Evolutionary conservation across 345 rosid genomes (phyloP).

Genomic region (Rhizophora mangle): DNA sequence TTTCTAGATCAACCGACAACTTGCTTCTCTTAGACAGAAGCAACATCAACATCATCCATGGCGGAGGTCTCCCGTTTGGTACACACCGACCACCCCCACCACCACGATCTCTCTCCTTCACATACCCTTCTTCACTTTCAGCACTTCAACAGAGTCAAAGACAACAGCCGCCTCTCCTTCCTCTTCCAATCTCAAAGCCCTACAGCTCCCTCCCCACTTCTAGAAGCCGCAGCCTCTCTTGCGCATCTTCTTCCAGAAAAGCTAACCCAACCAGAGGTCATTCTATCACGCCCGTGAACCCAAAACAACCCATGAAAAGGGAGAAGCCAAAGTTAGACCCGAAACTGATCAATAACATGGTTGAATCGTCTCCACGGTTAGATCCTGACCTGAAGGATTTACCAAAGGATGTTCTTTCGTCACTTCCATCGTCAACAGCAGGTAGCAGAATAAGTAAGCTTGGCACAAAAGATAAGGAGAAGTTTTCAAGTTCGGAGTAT

Average conservation of each 20-base stretch:
- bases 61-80: constrained; percentile 27
- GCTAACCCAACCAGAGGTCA: constrained; percentile 30
- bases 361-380: constrained; percentile 17
- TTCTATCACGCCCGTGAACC: constrained; percentile 37
- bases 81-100: constrained; percentile 39
- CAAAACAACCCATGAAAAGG: constrained; percentile 12
- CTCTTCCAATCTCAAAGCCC: constrained; percentile 42
- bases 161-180: constrained; percentile 63
- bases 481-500: constrained; percentile 31
- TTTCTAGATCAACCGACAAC: constrained; percentile 40
- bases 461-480: constrained; percentile 18
- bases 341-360: not conserved
- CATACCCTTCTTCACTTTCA: constrained; percentile 26
- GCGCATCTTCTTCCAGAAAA: constrained; percentile 20
- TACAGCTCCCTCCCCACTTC: constrained; percentile 36
- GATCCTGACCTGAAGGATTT: constrained; percentile 47
- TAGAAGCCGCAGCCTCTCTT: constrained; percentile 27
- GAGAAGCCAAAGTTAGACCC: constrained; percentile 10
- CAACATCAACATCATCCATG: constrained; percentile 15
- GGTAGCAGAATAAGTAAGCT: constrained; percentile 1
- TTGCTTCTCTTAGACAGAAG: constrained; percentile 24
- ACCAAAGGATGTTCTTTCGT: constrained; percentile 32
- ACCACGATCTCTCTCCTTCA: constrained; percentile 19
- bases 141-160: constrained; percentile 7
- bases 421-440: constrained; percentile 1